Evolutionary conservation across 73 alveolate genomes (phyloP), one percentile per base, ranked within the genome.

Genomic region (Paramecium tetraurelia): DNA sequence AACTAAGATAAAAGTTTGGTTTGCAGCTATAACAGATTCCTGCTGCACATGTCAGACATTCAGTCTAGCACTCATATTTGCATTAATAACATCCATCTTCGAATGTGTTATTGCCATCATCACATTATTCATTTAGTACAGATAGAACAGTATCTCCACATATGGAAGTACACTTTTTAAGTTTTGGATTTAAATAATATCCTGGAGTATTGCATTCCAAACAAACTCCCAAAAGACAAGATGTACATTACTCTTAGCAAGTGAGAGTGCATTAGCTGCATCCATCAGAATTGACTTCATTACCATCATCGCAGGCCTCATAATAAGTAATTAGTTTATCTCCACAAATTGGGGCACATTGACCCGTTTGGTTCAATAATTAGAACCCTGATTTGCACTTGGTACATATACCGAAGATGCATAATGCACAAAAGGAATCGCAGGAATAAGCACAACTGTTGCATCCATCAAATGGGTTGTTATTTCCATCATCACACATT

Each of bases 131-230:
- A 10, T 14, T 31, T 27, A 12, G 7, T 27, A 21, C 18, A 12
- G 40, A 27, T 31, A 27, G 1, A 31, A 63, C 46, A 31, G 11
- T 16, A 21, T 92, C 92, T 1, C 95, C 95, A 86, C 95, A 92
- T 5, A 92, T n/a, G 2, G 95, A 59, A 33, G 24, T 50, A 43
- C 92, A 85, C 3, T 8, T n/a, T 1, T 53, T 24, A 6, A 24
- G 53, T 40, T 16, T 35, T 12, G 4, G 7, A 44, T 53, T 50
- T 38, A 29, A 27, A 29, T 83, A 21, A 75, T 44, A 83, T 14
- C 84, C 84, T 1, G 48, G 50, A 0, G 84, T 63, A 27, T 63
- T 63, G 27, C 84, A 63, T 33, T 63, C 84, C 2, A 4, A 63
- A 63, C 84, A 63, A 0, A 2, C 24, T 63, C 84, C 84, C 1